phyloP scores from a whole-genome alignment of 106 monocot species.

The Dactylorhiza incarnata region DNA sequence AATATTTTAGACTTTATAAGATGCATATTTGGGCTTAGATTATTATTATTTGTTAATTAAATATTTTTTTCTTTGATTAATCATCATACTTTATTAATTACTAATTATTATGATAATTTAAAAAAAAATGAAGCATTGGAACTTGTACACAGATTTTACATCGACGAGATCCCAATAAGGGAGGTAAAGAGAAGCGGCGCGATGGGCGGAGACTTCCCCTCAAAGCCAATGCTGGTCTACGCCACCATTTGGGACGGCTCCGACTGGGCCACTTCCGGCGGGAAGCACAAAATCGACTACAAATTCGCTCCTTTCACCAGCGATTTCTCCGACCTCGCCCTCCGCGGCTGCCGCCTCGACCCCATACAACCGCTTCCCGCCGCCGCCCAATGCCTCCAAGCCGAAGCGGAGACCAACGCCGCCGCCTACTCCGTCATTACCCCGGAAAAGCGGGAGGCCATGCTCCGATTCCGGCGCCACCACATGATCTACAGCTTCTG shows the following conservation, averaged over 20 bases:
- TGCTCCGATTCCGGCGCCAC: conserved; percentile 25
- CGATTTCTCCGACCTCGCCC: conserved; percentile 44
- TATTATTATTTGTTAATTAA: not conserved
- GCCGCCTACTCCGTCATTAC: conserved; percentile 27
- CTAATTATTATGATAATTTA: too few relatives aligned
- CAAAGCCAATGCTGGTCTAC: conserved; percentile 88
- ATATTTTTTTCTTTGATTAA: not conserved
- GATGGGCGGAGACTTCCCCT: conserved; percentile 74
- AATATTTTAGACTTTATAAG: too few relatives aligned
- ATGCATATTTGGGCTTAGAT: too few relatives aligned
- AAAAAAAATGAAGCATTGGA: too few relatives aligned
- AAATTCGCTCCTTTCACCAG: conserved; percentile 65
- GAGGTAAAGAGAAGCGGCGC: conserved; percentile 34
- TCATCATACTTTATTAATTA: not conserved
- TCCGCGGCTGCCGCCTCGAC: conserved; percentile 23
- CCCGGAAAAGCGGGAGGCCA: conserved; percentile 17
- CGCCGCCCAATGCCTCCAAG: conserved; percentile 11
- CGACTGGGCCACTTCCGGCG: conserved; percentile 80
- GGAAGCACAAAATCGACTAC: conserved; percentile 67
- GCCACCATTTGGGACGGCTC: conserved; percentile 98
- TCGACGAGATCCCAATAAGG: conserved; percentile 76
- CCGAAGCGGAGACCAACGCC: conserved; percentile 13
- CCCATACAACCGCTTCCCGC: conserved; percentile 20
- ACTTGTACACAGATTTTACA: conserved; percentile 45
- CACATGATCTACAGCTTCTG: conserved; percentile 46